These are phyloP conservation scores for Colletotrichum falcatum DNA, from an alignment of 2,329 filamentous ascomycete species.

Conservation along the genomic window DNA sequence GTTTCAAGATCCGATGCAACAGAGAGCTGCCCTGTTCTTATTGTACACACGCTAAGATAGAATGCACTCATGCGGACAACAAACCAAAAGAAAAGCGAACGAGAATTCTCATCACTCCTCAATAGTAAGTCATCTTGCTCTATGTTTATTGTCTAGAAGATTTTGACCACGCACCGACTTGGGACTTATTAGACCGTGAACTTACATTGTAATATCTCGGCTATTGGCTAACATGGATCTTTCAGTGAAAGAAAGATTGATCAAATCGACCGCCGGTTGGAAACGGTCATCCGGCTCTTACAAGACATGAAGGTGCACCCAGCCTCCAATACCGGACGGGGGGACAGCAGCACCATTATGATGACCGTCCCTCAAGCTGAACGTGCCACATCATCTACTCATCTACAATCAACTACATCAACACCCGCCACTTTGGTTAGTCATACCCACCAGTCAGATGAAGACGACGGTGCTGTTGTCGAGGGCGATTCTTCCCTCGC, in stretches of 20 bases:
- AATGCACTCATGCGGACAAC: slow-evolving; percentile 50
- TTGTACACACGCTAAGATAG: slow-evolving; percentile 52
- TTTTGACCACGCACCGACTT: no score
- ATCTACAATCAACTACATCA: slow-evolving; percentile 18
- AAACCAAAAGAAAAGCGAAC: slow-evolving; percentile 53
- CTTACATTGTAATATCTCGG: no score
- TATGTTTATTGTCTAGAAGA: background rate
- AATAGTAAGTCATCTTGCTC: slow-evolving; percentile 49
- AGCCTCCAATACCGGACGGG: slow-evolving; percentile 24
- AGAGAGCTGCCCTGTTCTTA: slow-evolving; percentile 53
- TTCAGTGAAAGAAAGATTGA: slow-evolving; percentile 54
- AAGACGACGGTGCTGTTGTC: slow-evolving; percentile 49
- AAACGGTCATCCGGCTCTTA: slow-evolving; percentile 51
- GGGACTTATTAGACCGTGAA: background rate
- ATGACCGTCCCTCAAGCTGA: slow-evolving; percentile 9
- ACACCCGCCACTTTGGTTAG: slow-evolving; percentile 39
- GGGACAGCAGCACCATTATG: background rate
- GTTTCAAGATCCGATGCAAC: slow-evolving; percentile 52
- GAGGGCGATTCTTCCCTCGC: slow-evolving; percentile 60
- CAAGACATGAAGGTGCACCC: slow-evolving; percentile 49
- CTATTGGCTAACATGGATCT: background rate
- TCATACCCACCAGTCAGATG: slow-evolving; percentile 35
- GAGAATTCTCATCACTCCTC: slow-evolving; percentile 52
- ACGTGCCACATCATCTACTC: background rate
- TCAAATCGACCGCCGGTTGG: slow-evolving; percentile 52